Base-by-base conservation (phyloP, 1,139 yeast species). In the Yamadazyma taylorii region DNA sequence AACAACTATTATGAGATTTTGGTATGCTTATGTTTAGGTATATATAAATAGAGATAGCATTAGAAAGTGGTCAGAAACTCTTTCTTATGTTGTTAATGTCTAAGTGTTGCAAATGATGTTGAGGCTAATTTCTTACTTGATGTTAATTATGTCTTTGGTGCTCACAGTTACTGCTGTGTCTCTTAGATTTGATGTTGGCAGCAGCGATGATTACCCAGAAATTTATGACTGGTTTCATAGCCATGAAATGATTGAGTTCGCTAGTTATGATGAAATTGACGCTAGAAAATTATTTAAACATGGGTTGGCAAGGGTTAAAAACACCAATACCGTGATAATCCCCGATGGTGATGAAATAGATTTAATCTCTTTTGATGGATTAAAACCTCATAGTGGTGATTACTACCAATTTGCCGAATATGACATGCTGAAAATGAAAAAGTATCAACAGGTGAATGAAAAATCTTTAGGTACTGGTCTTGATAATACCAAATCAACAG, bases 321-420 rank as follows among this genome's bases (percentile, higher is more conserved):
- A 36, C 2, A 35, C 55, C 5, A 45, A 47, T 5, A 48, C 59
- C 8, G 34, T 56, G 2, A 47, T 58, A 13, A 27, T 53, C 3
- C 53, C 50, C 17, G 50, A 51, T 14, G 49, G 48, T 13, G 45
- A 41, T 24, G 37, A 28, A 19, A 39, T 42, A 13, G 51, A 47
- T 31, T 42, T 46, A 11, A 23, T 40, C 13, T 37, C 43, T 32
- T 35, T 43, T 47, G 32, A 40, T 15, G 38, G 34, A 8, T 16
- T 30, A 2, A 19, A 34, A 11, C 31, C 26, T 10, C 30, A 33
- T 17, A 7, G 17, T 1, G 39, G 43, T 2, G 34, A 33, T 3
- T 13, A 23, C 2, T 39, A 33, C 22, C n/a, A 17, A 2, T 50
- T 48, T 33, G 41, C 40, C 11, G 43, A 48, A 24, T 45, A 39